phyloP scores from a whole-genome alignment of 2,329 filamentous ascomycete species.

The Proliferodiscus dingleyae region DNA sequence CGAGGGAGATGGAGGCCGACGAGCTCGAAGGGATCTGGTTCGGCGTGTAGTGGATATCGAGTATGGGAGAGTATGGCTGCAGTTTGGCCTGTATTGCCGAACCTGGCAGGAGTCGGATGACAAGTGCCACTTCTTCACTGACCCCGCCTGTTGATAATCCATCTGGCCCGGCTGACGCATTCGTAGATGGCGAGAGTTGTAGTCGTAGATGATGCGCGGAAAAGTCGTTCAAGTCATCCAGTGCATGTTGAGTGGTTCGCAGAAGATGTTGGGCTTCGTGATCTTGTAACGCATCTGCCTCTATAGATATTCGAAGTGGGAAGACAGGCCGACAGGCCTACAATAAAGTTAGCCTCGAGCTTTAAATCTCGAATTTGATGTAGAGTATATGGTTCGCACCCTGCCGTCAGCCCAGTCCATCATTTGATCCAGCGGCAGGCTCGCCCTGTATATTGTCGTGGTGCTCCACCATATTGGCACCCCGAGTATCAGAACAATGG shows the following conservation, averaged over 20 bases:
- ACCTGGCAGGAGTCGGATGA: conserved; percentile 64
- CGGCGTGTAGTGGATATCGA: conserved; percentile 73
- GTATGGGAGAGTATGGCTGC: conserved; percentile 62
- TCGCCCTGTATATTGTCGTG: conserved; percentile 84
- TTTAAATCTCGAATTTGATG: not conserved
- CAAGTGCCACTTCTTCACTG: conserved; percentile 56
- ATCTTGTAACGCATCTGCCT: conserved; percentile 60
- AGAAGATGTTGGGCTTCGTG: conserved; percentile 69
- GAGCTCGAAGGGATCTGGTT: conserved; percentile 62
- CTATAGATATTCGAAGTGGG: conserved; percentile 75
- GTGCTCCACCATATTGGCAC: conserved; percentile 95
- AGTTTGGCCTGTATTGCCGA: conserved; percentile 57
- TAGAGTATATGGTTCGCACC: conserved; percentile 43
- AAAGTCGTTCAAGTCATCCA: conserved; percentile 85
- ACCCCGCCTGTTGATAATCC: conserved; percentile 32
- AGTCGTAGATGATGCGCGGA: conserved; percentile 77
- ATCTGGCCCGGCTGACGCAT: conserved; percentile 14
- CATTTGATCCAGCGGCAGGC: conserved; percentile 81
- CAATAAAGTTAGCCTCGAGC: conserved; percentile 23
- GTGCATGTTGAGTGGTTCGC: conserved; percentile 74
- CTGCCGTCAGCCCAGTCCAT: conserved; percentile 85
- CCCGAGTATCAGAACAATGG: conserved; percentile 75
- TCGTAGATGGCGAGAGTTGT: conserved; percentile 47
- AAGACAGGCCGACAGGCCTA: conserved; percentile 89
- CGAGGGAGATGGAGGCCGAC: conserved; percentile 67